Evolutionary conservation across 169 alveolate genomes (phyloP), one percentile per base, ranked within the genome.

Genomic region (Plasmodium coatneyi): DNA sequence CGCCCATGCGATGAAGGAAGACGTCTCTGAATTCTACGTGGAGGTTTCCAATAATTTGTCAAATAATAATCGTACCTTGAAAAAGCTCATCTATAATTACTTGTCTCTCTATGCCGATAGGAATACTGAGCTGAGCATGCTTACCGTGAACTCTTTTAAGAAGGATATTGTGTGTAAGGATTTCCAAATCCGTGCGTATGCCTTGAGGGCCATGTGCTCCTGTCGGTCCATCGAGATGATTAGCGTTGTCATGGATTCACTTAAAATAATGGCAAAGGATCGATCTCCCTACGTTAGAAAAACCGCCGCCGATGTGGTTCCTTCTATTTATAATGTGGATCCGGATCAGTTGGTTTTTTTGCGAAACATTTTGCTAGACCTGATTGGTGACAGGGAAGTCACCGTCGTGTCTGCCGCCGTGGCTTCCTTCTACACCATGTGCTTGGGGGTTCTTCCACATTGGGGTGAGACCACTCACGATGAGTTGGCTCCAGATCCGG

Each of bases 241-340:
- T 0, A 95, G 92, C 66, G 84, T 96, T 76, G 74, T 97, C 25
- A 92, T 96, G 16, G 92, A 86, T 54, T 90, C 98, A 10, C 87
- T 97, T 70, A 93, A 96, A 22, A 83, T 93, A 76, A 92, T 97
- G n/a, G 95, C 96, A n/a, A 95, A 92, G 52, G 98, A 97, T 89
- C 86, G 94, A 22, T 96, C 97, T 36, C 97, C 98, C 6, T 96
- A 95, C 76, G 98, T 97, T 9, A 78, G 98, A 52, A 97, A 96
- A 34, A 90, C 97, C 1, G 96, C 98, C 16, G 97, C 97, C 12
- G 96, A 95, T 74, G 95, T 97, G 34, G 96, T 96, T 22, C 93
- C 97, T 1, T 96, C 96, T 82, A 81, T 97, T 41, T 95, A 84
- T 72, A 72, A 71, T 12, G 41, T 95, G 7, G 98, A 96, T 28